phyloP scores from a whole-genome alignment of 1,284 basidiomycete genomes.

The Serendipita sp. region DNA sequence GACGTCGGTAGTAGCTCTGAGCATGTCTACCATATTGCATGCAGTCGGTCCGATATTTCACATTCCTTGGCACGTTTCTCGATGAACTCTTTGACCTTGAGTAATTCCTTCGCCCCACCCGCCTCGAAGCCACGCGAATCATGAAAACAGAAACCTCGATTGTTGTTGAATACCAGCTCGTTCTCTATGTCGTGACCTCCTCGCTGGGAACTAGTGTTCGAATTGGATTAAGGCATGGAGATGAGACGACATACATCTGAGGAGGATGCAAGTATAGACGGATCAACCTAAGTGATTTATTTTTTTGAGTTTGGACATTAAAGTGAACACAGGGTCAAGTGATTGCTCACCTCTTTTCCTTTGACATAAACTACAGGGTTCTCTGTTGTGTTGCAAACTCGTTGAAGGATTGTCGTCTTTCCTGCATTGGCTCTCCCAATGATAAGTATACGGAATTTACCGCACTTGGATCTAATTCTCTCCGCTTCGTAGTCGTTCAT shows the following conservation, averaged over 20 bases:
- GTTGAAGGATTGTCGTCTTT: slow-evolving; percentile 21
- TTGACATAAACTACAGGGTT: slow-evolving; percentile 14
- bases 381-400: slow-evolving; percentile 18
- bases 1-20: slow-evolving; percentile 6
- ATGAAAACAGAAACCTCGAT: slow-evolving; percentile 19
- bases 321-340: not conserved
- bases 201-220: slow-evolving; percentile 10
- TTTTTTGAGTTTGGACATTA: not conserved
- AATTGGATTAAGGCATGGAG: not conserved
- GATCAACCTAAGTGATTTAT: not conserved
- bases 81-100: slow-evolving; percentile 17
- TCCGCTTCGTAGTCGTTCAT: not conserved
- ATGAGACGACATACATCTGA: not conserved
- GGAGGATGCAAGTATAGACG: not conserved
- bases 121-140: slow-evolving; percentile 21
- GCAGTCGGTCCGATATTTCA: slow-evolving; percentile 13
- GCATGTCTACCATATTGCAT: slow-evolving; percentile 20
- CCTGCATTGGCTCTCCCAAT: slow-evolving; percentile 22
- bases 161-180: slow-evolving; percentile 12
- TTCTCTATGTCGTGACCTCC: slow-evolving; percentile 16
- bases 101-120: slow-evolving; percentile 15
- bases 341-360: not conserved
- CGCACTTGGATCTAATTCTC: slow-evolving; percentile 12
- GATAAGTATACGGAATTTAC: slow-evolving; percentile 19
- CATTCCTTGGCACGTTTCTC: slow-evolving; percentile 1